Evolutionary conservation across 768 basidiomycete genomes (phyloP).

Genomic region (Leccinum uliginosum): DNA sequence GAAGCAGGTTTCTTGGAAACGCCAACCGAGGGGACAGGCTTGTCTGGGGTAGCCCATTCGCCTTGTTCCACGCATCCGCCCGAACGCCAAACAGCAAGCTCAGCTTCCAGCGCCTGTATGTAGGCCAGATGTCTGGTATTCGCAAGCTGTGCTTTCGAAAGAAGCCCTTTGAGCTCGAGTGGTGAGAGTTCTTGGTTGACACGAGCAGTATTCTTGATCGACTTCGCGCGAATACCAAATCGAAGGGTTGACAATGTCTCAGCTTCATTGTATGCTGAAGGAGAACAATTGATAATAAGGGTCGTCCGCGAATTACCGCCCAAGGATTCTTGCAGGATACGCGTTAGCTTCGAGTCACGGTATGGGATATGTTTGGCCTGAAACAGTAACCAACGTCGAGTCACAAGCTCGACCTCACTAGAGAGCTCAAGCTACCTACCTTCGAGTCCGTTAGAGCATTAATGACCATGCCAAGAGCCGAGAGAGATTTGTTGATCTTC

Average conservation of each 20-base stretch:
- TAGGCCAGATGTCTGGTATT: conserved; percentile 82
- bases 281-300: conserved; percentile 99
- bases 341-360: conserved; percentile 97
- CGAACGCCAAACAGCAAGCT: conserved; percentile 82
- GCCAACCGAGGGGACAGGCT: conserved; percentile 41
- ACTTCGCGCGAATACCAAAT: conserved; percentile 99
- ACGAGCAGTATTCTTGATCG: conserved; percentile 99
- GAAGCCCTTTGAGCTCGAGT: conserved; percentile 87
- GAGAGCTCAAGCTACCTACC: conserved; percentile 40
- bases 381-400: conserved; percentile 1
- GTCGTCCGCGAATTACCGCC: conserved; percentile 95
- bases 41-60: conserved; percentile 75
- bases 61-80: conserved; percentile 81
- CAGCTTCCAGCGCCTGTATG: conserved; percentile 86
- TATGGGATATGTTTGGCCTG: conserved; percentile 97
- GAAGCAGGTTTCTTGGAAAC: conserved; percentile 44
- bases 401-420: conserved; percentile 1
- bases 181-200: conserved; percentile 98
- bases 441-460: conserved; percentile 96
- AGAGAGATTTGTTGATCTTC: conserved; percentile 99
- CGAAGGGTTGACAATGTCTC: conserved; percentile 97
- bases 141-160: conserved; percentile 85
- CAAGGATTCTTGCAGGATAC: conserved; percentile 97
- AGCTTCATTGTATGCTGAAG: conserved; percentile 93
- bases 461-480: conserved; percentile 98